Evolutionary conservation across 345 rosid genomes (phyloP), one percentile per base, ranked within the genome.

Genomic region (Dipteronia dyeriana): DNA sequence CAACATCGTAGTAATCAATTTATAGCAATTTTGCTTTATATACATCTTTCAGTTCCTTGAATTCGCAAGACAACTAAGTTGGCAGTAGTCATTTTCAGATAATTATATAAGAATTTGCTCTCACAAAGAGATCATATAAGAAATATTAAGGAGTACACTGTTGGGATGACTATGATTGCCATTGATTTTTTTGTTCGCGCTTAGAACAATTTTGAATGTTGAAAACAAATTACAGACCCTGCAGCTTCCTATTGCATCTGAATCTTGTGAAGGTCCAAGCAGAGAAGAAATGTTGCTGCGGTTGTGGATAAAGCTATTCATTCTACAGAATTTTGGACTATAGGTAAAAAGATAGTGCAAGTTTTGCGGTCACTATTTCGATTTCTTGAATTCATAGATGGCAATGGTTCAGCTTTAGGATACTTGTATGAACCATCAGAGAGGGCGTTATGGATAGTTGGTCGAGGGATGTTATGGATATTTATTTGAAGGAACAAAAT

Each of bases 401-500:
- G 9, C 9, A 23, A 77, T n/a, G 62, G 61, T 14, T 26, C 79
- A 3, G 69, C 69, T 19, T 7, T 26, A 26, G 26, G 1, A 26
- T 26, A 26, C 1, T 26, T 26, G 26, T 26, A 26, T 26, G 26
- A 26, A 26, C 1, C 26, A 26, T 26, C 26, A 26, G 26, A 26
- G 26, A 26, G 26, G 26, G 26, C 1, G 26, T 26, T 26, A 26
- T n/a, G n/a, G n/a, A 39, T 29, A 62, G 22, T 7, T 91, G 97
- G 92, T 59, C 85, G 2, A 6, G 4, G 12, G 76, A 20, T 23
- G 70, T 79, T 61, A 91, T 88, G 93, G 78, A 81, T 2, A 87
- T 90, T 22, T 91, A 91, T 71, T 78, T 91, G 66, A 90, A 84
- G 81, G 87, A 86, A 61, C 94, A 93, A 81, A 78, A 91, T 74